Base-by-base conservation (phyloP, 2,329 filamentous ascomycete species). In the Fonsecaea multimorphosa region DNA sequence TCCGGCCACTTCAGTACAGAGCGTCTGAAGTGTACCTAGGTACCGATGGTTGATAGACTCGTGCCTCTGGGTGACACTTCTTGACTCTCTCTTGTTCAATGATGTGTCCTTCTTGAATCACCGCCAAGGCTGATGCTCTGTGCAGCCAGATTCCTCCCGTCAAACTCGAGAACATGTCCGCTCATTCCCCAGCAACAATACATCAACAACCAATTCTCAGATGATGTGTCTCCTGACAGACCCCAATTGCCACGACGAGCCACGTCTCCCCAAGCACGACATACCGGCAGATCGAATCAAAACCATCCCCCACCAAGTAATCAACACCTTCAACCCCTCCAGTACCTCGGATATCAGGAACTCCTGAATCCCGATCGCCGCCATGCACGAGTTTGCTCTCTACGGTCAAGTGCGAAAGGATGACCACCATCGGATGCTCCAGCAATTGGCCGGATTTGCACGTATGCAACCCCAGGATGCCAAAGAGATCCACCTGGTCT, bases 321-420 rank as follows among this genome's bases (percentile, higher is more conserved):
- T 31, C 52, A 54, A 54, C 32, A n/a, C 52, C 51, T 24, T n/a
- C 27, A n/a, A 44, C 32, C 7, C 52, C 51, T 24, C 9, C 27
- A n/a, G 19, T 44, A 49, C 44, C 19, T 49, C 44, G 44, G 44
- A 24, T 49, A 49, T 27, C 19, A 24, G 19, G 11, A 22, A 12
- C 3, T 24, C 44, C 7, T 38, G 29, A 61, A 57, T n/a, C 38
- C 29, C 58, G 55, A 8, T 8, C 19, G 16, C 53, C 38, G 58
- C 68, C 65, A 88, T 89, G 86, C 86, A 89, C 76, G 86, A 89
- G 78, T 80, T 87, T 70, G 78, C 87, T 55, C 82, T 89, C 53
- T 87, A 85, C 77, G 86, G 84, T 72, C 83, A 86, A 72, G 81
- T 89, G 63, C 82, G 86, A 9, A 75, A 77, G 36, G 76, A 81